Percentiles rank a stretch among this genome's conserved stretches.
phyloP scores from a whole-genome alignment of 768 basidiomycete genomes.

The Termitomyces sp. region DNA sequence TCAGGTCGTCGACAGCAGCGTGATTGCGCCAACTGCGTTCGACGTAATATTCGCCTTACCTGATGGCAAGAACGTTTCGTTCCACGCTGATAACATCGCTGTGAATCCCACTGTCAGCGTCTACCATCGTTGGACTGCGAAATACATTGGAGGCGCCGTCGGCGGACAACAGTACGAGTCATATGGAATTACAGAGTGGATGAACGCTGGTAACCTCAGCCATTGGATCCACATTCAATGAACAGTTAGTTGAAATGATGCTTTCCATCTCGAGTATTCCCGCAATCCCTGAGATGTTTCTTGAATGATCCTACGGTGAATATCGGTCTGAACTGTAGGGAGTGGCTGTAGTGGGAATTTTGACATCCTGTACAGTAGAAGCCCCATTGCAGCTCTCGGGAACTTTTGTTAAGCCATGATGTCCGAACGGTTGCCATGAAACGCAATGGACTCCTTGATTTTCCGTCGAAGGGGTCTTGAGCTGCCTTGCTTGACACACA shows the following conservation, averaged over 20 bases:
- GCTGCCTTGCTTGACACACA: too few relatives aligned
- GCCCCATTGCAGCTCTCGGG: too few relatives aligned
- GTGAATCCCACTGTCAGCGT: slow-evolving; percentile 11
- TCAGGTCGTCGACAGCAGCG: slow-evolving; percentile 4
- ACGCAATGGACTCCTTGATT: too few relatives aligned
- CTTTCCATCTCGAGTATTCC: too few relatives aligned
- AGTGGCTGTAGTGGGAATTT: too few relatives aligned
- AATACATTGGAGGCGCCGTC: slow-evolving; percentile 8
- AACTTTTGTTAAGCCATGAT: too few relatives aligned
- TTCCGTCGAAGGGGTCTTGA: too few relatives aligned
- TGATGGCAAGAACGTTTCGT: slow-evolving; percentile 5
- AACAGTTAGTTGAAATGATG: slow-evolving; percentile 18
- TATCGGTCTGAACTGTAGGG: too few relatives aligned
- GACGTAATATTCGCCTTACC: slow-evolving; percentile 10
- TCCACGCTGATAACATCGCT: slow-evolving; percentile 11
- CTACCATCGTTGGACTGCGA: slow-evolving; percentile 13
- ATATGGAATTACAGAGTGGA: slow-evolving; percentile 12
- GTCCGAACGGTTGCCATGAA: too few relatives aligned
- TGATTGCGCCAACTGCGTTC: slow-evolving; percentile 9
- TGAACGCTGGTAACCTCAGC: slow-evolving; percentile 9
- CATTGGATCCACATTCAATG: slow-evolving; percentile 20
- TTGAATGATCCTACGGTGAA: too few relatives aligned
- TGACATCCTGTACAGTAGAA: too few relatives aligned
- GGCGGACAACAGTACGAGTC: slow-evolving; percentile 3
- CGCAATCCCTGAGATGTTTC: too few relatives aligned